A percentile compares a stretch with the other conserved stretches of the same genome.
These are phyloP conservation scores for Gossypium stocksii DNA, from an alignment of 345 rosid species.

Conservation along the genomic window DNA sequence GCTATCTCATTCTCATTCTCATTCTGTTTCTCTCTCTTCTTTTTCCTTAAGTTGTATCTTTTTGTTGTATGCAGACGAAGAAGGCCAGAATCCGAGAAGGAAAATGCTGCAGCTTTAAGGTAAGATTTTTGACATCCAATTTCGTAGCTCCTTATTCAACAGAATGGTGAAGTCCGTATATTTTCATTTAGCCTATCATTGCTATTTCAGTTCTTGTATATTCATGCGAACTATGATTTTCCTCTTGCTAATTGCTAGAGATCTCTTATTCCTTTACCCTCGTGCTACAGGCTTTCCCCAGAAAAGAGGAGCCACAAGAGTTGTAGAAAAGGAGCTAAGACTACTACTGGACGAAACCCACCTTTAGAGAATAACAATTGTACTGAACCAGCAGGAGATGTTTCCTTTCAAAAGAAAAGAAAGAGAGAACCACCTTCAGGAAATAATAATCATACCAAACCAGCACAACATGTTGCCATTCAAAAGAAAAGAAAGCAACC, in stretches of 20 bases:
- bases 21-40: background rate
- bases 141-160: background rate
- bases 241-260: background rate
- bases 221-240: background rate
- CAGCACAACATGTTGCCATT: background rate
- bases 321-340: constrained; percentile 7
- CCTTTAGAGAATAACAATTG: constrained; percentile 3
- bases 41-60: background rate
- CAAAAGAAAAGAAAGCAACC: background rate
- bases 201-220: constrained; percentile 4
- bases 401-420: constrained; percentile 7
- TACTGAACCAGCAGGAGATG: constrained; percentile 4
- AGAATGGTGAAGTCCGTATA: background rate
- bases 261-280: background rate
- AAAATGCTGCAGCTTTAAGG: constrained; percentile 25
- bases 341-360: background rate
- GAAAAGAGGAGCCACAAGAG: constrained; percentile 23
- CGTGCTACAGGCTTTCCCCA: constrained; percentile 23
- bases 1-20: background rate
- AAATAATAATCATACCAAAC: background rate
- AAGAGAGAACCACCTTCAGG: background rate
- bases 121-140: constrained; percentile 13
- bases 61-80: constrained; percentile 27
- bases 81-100: constrained; percentile 23
- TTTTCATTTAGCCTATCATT: background rate